Base-by-base conservation (phyloP, 768 basidiomycete genomes). In the Boletus patriciae region DNA sequence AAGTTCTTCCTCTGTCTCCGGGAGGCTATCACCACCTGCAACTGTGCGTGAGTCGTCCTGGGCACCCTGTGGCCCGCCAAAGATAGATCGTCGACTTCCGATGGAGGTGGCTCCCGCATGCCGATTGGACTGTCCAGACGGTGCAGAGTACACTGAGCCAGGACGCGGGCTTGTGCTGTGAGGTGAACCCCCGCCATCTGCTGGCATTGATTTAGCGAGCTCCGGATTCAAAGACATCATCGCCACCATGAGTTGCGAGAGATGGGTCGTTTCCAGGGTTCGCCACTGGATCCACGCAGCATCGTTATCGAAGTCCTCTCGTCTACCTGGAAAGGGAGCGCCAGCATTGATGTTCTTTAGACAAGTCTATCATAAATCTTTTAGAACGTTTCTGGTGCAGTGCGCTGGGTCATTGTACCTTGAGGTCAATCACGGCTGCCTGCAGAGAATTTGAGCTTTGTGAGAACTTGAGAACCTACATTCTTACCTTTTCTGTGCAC, bases 311-410 rank as follows among this genome's bases (percentile, higher is more conserved):
- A 98, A 98, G 69, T 98, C 94, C 59, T 92, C 87, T 61, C 89
- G 80, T 49, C 87, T 82, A 19, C 90, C 92, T 1, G 94, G 94
- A 67, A 95, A 95, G 1, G 88, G 75, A 13, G 81, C 79, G 25
- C 92, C 89, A 15, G 89, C 87, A 52, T 88, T 91, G 67, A 98
- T 89, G 61, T 93, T 91, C 76, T 96, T 96, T 52, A 98, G 76
- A 68, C 90, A 94, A 36, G 89, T 90, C 90, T 68, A 43, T 40
- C 21, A 13, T 40, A 36, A 65, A 53, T 54, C 38, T 33, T 43
- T 62, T 46, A 55, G 62, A 45, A 52, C 42, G 50, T 18, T 11
- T 18, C 6, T 29, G 37, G 31, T 18, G 40, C 21, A 36, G 18
- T 18, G 31, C 5, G 18, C 9, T 13, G 34, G 19, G 31, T 38